Percentiles rank a stretch among this genome's conserved stretches.
These are phyloP conservation scores for Arbutus unedo DNA, from an alignment of 148 eudicot genomes.

Conservation along the genomic window DNA sequence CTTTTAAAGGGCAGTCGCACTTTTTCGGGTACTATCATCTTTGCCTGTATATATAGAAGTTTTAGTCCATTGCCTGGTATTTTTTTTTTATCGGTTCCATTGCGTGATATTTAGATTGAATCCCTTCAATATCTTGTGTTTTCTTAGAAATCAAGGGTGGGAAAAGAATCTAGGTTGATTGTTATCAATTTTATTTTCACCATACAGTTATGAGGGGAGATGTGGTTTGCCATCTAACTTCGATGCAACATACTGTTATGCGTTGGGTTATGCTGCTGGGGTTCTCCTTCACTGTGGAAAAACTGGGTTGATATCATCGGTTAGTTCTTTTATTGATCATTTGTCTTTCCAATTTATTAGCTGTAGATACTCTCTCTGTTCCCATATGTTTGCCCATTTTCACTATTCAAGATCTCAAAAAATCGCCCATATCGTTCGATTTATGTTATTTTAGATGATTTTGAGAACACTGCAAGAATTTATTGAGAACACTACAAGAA, in stretches of 20 bases:
- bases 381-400: too few relatives aligned
- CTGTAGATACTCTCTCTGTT: background rate
- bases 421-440: too few relatives aligned
- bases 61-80: background rate
- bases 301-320: constrained; percentile 95
- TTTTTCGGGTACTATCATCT: constrained; percentile 73
- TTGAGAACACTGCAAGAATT: too few relatives aligned
- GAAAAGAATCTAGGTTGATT: background rate
- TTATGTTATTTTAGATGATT: background rate
- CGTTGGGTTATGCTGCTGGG: constrained; percentile 96
- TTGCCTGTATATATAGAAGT: background rate
- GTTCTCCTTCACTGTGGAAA: constrained; percentile 90
- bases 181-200: background rate
- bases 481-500: too few relatives aligned
- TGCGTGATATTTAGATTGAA: background rate
- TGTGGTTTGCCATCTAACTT: constrained; percentile 97
- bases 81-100: background rate
- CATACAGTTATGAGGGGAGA: constrained; percentile 84
- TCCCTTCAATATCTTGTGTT: background rate
- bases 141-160: background rate
- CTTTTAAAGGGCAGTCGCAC: constrained; percentile 92
- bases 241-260: constrained; percentile 92
- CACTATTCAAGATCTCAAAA: too few relatives aligned
- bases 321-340: constrained; percentile 27
- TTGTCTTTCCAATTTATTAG: background rate